These are phyloP conservation scores for Phoenix roebelenii DNA, from an alignment of 176 grass and related monocot genomes.

Conservation along the genomic window DNA sequence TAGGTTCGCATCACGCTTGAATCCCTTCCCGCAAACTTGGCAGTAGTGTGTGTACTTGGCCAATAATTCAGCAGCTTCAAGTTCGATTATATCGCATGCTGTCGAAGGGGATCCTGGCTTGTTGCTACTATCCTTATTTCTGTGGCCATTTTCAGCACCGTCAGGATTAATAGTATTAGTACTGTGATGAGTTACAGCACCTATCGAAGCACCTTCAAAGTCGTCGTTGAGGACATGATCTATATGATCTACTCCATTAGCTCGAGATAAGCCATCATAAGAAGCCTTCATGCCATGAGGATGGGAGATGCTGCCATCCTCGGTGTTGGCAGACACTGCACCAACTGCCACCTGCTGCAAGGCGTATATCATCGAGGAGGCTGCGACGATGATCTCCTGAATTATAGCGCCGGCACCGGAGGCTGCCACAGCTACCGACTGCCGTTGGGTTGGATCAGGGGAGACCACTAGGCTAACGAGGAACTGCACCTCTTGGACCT, in stretches of 20 bases:
- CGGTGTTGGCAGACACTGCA: neutral
- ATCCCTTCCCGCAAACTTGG: slow-evolving; percentile 86
- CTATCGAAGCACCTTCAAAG: too few species aligned
- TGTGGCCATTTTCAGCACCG: too few species aligned
- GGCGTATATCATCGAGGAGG: slow-evolving; percentile 73
- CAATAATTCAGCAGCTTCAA: slow-evolving; percentile 62
- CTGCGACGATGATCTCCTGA: slow-evolving; percentile 56
- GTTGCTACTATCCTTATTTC: too few species aligned
- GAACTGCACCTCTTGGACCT: slow-evolving; percentile 68
- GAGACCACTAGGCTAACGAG: slow-evolving; percentile 40
- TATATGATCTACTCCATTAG: too few species aligned
- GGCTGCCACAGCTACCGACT: slow-evolving; percentile 3
- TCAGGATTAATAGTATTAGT: too few species aligned
- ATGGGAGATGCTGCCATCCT: too few species aligned
- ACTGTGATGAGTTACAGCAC: too few species aligned
- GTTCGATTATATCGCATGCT: slow-evolving; percentile 47
- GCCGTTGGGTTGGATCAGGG: neutral
- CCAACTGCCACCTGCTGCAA: slow-evolving; percentile 38
- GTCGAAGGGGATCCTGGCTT: neutral
- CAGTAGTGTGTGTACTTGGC: slow-evolving; percentile 97
- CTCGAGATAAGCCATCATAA: too few species aligned
- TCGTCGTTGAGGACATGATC: too few species aligned
- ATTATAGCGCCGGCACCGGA: slow-evolving; percentile 38
- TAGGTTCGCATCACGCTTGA: slow-evolving; percentile 97
- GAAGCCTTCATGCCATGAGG: too few species aligned